Percentiles rank a stretch among this genome's conserved stretches.
phyloP scores from a whole-genome alignment of 2,329 filamentous ascomycete genomes.

The Microdochium bolleyi region DNA sequence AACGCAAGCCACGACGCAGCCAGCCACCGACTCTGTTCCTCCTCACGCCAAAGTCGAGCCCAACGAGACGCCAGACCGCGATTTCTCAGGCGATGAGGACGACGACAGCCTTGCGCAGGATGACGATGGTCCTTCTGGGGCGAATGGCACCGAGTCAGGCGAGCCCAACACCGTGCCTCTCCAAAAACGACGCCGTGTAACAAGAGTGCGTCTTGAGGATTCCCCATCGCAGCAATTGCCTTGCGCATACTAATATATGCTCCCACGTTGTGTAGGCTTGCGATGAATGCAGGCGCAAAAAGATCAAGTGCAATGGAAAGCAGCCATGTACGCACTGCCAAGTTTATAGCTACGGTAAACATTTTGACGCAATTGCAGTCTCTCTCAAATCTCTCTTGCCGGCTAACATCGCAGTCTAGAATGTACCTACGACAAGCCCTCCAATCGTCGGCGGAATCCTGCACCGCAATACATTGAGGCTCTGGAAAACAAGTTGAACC shows the following conservation, averaged over 20 bases:
- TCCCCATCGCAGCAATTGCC: not conserved
- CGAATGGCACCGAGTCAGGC: slow-evolving; percentile 13
- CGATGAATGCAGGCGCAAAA: slow-evolving; percentile 61
- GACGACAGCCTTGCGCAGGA: slow-evolving; percentile 28
- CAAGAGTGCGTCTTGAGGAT: slow-evolving; percentile 36
- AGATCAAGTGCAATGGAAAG: slow-evolving; percentile 83
- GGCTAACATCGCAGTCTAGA: slow-evolving; percentile 45
- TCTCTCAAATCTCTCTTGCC: slow-evolving; percentile 1
- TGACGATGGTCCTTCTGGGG: slow-evolving; percentile 6
- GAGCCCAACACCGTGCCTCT: slow-evolving; percentile 45
- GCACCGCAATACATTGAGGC: slow-evolving; percentile 91
- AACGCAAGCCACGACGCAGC: slow-evolving; percentile 7
- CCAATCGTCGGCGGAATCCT: slow-evolving; percentile 82
- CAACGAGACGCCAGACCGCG: slow-evolving; percentile 24
- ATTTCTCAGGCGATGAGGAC: slow-evolving; percentile 33
- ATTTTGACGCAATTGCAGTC: slow-evolving; percentile 2
- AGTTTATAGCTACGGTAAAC: slow-evolving; percentile 92
- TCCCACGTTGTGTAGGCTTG: not conserved
- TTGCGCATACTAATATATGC: not conserved
- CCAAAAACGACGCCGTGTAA: slow-evolving; percentile 72
- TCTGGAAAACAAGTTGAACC: slow-evolving; percentile 73
- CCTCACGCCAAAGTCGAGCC: slow-evolving; percentile 9
- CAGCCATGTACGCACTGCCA: slow-evolving; percentile 93
- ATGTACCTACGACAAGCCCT: slow-evolving; percentile 93
- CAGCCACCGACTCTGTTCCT: not conserved